Evolutionary conservation across 2,329 filamentous ascomycete species (phyloP).

Genomic region (Fusarium succisae): DNA sequence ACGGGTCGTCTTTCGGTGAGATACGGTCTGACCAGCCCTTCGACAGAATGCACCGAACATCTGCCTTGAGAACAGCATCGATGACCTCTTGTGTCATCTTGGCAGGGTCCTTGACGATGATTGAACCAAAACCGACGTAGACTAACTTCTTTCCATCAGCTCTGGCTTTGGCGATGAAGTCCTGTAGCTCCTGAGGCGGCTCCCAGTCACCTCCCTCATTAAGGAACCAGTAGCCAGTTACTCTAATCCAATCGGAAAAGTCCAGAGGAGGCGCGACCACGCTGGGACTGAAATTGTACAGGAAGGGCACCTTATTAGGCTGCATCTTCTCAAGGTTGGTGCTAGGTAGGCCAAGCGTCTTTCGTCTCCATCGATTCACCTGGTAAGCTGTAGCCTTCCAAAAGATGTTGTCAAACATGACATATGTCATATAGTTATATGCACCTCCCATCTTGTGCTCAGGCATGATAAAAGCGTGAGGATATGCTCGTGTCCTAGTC

Average conservation of each 20-base stretch:
- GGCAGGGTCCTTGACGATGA: constrained; percentile 88
- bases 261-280: constrained; percentile 95
- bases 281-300: constrained; percentile 95
- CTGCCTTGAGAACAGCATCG: constrained; percentile 88
- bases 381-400: constrained; percentile 94
- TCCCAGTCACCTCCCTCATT: constrained; percentile 77
- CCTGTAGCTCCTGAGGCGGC: constrained; percentile 77
- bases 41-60: constrained; percentile 92
- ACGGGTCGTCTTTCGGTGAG: constrained; percentile 57
- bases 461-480: constrained; percentile 93
- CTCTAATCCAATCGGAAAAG: constrained; percentile 96
- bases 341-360: constrained; percentile 77
- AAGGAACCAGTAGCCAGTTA: constrained; percentile 98
- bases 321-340: constrained; percentile 92
- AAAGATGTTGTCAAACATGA: constrained; percentile 96
- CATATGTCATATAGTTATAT: constrained; percentile 95
- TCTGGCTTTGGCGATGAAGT: constrained; percentile 86
- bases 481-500: constrained; percentile 94
- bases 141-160: constrained; percentile 89
- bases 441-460: constrained; percentile 93
- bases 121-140: constrained; percentile 96
- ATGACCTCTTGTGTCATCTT: constrained; percentile 93
- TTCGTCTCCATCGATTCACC: constrained; percentile 92
- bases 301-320: constrained; percentile 95
- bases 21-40: constrained; percentile 95